Base-by-base conservation (phyloP, 352 stramenopile genomes). In the Globisporangium polare region DNA sequence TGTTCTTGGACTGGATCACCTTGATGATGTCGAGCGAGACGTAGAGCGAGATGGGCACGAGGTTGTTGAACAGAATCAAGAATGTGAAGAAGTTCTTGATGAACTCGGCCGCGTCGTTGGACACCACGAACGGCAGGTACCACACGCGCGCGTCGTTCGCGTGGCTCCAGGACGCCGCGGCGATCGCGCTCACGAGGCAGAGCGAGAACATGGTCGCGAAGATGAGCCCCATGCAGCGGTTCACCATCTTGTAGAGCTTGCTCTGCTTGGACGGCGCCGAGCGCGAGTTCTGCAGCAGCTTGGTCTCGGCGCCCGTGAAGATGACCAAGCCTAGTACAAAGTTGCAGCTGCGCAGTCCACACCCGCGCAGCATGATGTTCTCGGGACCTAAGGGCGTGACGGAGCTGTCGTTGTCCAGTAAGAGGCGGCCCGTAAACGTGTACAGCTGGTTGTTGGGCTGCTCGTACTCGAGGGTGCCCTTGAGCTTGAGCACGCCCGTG, bases 21-120 rank as follows among this genome's bases (percentile, higher is more conserved):
- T 97, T 98, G 51, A 97, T 84, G 41, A 99, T 89, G 66, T 98
- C 92, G 15, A 99, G 82, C 13, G 94, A 98, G 18, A 99, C 95
- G 74, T 99, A 99, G 17, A 99, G 74, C 72, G 90, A 98, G 49
- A 99, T 91, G 22, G 96, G 97, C n/a, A 99, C 88, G 60, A 99
- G 92, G 63, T 98, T 97, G 75, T 89, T 97, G 73, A 97, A 96
- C 43, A 99, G 75, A 35, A 98, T 96, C 24, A 99, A 75, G 68
- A 98, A 99, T 18, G 89, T 92, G 58, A 97, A 96, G 49, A 96
- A 95, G 52, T 77, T 92, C 55, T 97, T 87, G 17, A 95, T 53
- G 42, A 82, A 83, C 18, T 74, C 63, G 15, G 45, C 73, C 0
- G 66, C 53, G 20, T 62, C 42, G 41, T 77, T 72, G 1, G 56